A percentile compares a stretch with the other conserved stretches of the same genome.
Evolutionary conservation across 2,329 filamentous ascomycete species (phyloP).

Genomic region (Dissoconium aciculare): DNA sequence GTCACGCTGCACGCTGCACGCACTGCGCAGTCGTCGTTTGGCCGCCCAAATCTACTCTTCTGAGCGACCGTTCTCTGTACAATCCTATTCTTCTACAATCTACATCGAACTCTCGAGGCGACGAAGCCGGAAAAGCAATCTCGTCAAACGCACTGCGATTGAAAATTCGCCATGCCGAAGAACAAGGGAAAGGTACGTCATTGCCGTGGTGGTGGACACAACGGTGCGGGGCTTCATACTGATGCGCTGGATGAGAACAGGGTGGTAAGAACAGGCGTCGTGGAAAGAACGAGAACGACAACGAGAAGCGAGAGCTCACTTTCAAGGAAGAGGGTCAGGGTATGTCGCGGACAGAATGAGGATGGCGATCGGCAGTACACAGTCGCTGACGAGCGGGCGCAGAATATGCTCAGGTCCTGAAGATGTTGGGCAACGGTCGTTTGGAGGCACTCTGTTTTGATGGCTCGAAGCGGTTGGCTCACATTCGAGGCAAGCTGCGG

Average conservation of each 20-base stretch:
- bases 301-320: slow-evolving; percentile 94
- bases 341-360: too few species aligned
- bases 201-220: slow-evolving; percentile 7
- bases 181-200: slow-evolving; percentile 91
- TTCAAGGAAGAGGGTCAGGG: slow-evolving; percentile 98
- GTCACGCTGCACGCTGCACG: too few species aligned
- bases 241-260: slow-evolving; percentile 32
- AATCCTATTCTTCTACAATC: too few species aligned
- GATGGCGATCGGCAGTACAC: too few species aligned
- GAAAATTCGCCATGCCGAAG: slow-evolving; percentile 65
- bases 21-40: too few species aligned
- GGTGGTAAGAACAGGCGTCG: slow-evolving; percentile 97
- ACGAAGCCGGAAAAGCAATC: slow-evolving; percentile 15
- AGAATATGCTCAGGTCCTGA: slow-evolving; percentile 76
- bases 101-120: too few species aligned
- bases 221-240: slow-evolving; percentile 14
- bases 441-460: slow-evolving; percentile 93
- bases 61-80: too few species aligned
- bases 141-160: slow-evolving; percentile 3
- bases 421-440: slow-evolving; percentile 93
- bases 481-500: slow-evolving; percentile 88
- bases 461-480: slow-evolving; percentile 68
- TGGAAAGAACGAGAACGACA: slow-evolving; percentile 78
- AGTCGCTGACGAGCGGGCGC: too few species aligned
- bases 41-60: too few species aligned